A percentile compares a stretch with the other conserved stretches of the same genome.
phyloP scores from a whole-genome alignment of 495 filamentous ascomycete species.

The Cryomyces minteri region DNA sequence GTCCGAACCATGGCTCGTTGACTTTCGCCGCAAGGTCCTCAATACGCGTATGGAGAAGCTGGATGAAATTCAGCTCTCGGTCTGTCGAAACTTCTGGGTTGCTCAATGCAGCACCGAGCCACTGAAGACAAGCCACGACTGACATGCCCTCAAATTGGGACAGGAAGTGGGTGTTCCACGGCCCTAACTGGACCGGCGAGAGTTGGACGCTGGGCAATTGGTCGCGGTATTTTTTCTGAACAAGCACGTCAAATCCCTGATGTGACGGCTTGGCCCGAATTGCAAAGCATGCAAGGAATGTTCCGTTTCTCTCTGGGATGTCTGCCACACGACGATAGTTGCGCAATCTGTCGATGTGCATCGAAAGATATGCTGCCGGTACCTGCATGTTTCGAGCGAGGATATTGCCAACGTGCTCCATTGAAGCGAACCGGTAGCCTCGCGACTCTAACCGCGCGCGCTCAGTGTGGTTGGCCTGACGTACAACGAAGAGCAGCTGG shows the following conservation, averaged over 20 bases:
- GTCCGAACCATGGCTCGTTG: slow-evolving; percentile 25
- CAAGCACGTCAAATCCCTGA: slow-evolving; percentile 57
- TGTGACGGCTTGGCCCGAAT: slow-evolving; percentile 44
- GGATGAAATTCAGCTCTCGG: no score
- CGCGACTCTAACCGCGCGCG: slow-evolving; percentile 40
- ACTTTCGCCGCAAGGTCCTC: slow-evolving; percentile 9
- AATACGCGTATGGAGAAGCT: no score
- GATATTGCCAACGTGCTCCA: slow-evolving; percentile 46
- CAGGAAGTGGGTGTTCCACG: slow-evolving; percentile 33
- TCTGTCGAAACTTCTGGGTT: no score
- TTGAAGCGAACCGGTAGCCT: slow-evolving; percentile 60
- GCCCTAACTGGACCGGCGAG: slow-evolving; percentile 33
- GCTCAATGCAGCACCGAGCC: slow-evolving; percentile 24
- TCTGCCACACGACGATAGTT: background rate
- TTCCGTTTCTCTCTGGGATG: slow-evolving; percentile 30
- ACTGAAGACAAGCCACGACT: slow-evolving; percentile 29
- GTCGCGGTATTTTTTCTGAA: slow-evolving; percentile 41
- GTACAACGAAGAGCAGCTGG: slow-evolving; percentile 67
- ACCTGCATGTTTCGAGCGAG: slow-evolving; percentile 59
- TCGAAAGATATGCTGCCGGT: slow-evolving; percentile 29
- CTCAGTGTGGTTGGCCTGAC: slow-evolving; percentile 37
- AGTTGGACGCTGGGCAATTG: slow-evolving; percentile 49
- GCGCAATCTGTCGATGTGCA: slow-evolving; percentile 38
- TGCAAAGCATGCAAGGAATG: slow-evolving; percentile 60
- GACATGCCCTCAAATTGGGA: slow-evolving; percentile 36